Evolutionary conservation across 1,139 yeast genomes (phyloP).

Genomic region (Magnusiomyces sp.): DNA sequence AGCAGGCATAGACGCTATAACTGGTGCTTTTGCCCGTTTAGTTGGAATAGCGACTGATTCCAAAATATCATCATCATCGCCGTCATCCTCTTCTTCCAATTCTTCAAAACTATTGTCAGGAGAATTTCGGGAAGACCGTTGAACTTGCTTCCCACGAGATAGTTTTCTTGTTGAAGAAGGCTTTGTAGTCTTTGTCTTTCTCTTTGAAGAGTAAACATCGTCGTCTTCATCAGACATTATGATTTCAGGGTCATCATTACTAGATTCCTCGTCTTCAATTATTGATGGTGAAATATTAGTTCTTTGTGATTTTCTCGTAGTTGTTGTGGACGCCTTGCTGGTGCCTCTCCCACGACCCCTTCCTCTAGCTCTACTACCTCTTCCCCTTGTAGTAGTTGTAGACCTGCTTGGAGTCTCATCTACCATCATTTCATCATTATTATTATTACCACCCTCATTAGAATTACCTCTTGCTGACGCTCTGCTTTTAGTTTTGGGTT

Average conservation of each 20-base stretch:
- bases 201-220: not conserved
- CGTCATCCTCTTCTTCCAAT: too few relatives aligned
- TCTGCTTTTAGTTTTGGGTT: not conserved
- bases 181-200: not conserved
- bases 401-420: not conserved
- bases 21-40: too few relatives aligned
- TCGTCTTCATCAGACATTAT: not conserved
- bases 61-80: too few relatives aligned
- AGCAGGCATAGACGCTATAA: too few relatives aligned
- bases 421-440: not conserved
- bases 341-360: not conserved
- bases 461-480: not conserved
- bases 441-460: too few relatives aligned
- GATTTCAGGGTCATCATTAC: not conserved
- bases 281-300: not conserved
- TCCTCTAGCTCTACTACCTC: not conserved
- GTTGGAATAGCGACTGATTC: too few relatives aligned
- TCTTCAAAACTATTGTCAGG: too few relatives aligned
- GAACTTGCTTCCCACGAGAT: not conserved
- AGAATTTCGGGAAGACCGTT: too few relatives aligned
- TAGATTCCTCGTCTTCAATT: not conserved
- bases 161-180: not conserved
- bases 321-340: not conserved
- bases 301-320: not conserved
- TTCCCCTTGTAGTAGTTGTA: not conserved